Evolutionary conservation across 2,329 filamentous ascomycete species (phyloP), one percentile per base, ranked within the genome.

Genomic region (Eutypella sp.): DNA sequence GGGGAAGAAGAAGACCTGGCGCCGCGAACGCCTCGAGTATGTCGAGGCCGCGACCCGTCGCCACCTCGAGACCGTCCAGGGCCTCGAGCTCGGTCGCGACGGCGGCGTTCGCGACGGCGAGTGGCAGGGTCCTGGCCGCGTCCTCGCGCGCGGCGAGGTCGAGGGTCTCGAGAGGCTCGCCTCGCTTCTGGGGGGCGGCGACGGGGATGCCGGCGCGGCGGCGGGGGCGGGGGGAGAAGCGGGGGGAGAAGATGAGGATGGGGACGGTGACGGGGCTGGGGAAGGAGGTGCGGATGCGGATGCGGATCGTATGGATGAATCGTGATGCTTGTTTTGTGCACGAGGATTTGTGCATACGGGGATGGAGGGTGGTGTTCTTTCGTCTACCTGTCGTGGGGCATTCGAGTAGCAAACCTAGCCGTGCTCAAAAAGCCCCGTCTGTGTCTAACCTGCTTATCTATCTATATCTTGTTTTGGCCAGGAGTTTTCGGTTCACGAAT

Each of bases 11-110:
- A 73, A 75, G 59, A 76, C 76, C 39, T 87, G 82, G 70, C 77
- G 83, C 33, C 78, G 82, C 44, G 83, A 93, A 63, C 75, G 92
- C 49, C 75, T 85, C 46, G 79, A 86, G 54, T 97, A 97, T 63
- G 83, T 97, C 41, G 91, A 96, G 67, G 78, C 78, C 44, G 84
- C 90, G 58, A 87, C 88, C 42, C 74, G 81, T 54, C 76, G 86
- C 48, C 87, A 95, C 62, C 70, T 96, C 34, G 88, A 95, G 68
- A 75, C 69, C 23, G 72, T 81, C 38, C 72, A 82, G 39, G 86
- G 86, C 0, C 68, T 91, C 46, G 84, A 89, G 57, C 63, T 86
- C 27, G 82, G 78, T 2, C 63, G 68, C 5, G 68, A 76, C 48
- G 82, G 82, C 10, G 82, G 82, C 57, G 74, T 85, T 40, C 73